A percentile compares a stretch with the other conserved stretches of the same genome.
phyloP scores from a whole-genome alignment of 129 eudicot genomes.

The Kitagawia praeruptora region DNA sequence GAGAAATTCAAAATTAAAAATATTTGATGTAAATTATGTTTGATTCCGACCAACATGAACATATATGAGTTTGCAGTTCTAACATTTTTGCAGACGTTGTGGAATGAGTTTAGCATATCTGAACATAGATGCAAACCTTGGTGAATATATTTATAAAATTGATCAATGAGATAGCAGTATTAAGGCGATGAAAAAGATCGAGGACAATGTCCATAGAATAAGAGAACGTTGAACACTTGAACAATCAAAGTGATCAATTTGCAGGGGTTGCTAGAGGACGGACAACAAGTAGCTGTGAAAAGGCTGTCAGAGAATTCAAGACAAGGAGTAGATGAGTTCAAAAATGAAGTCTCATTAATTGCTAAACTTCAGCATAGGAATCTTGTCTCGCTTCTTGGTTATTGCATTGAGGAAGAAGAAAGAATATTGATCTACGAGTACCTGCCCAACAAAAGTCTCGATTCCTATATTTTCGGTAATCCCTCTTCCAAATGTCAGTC shows the following conservation, averaged over 20 bases:
- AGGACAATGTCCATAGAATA: not conserved
- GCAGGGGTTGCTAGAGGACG: conserved; percentile 11
- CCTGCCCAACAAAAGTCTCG: conserved; percentile 18
- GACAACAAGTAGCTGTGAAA: conserved; percentile 4
- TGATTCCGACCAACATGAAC: not conserved
- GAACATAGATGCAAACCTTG: not conserved
- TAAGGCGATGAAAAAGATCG: not conserved
- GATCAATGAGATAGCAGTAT: not conserved
- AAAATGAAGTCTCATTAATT: conserved; percentile 3
- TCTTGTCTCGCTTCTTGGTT: not conserved
- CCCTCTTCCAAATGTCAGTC: not conserved
- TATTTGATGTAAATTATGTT: not conserved
- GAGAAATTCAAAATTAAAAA: no score
- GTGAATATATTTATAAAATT: not conserved
- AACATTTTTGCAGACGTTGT: not conserved
- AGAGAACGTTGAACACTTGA: not conserved
- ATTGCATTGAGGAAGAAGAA: conserved; percentile 6
- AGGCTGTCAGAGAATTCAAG: not conserved
- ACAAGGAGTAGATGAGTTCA: conserved; percentile 1
- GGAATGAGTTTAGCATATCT: not conserved
- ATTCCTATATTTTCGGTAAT: conserved; percentile 1
- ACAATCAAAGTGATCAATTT: not conserved
- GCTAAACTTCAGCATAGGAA: conserved; percentile 8
- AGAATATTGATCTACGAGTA: conserved; percentile 8
- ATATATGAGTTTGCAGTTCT: not conserved